phyloP scores from a whole-genome alignment of 2,329 filamentous ascomycete species.

The Monilinia fructigena region DNA sequence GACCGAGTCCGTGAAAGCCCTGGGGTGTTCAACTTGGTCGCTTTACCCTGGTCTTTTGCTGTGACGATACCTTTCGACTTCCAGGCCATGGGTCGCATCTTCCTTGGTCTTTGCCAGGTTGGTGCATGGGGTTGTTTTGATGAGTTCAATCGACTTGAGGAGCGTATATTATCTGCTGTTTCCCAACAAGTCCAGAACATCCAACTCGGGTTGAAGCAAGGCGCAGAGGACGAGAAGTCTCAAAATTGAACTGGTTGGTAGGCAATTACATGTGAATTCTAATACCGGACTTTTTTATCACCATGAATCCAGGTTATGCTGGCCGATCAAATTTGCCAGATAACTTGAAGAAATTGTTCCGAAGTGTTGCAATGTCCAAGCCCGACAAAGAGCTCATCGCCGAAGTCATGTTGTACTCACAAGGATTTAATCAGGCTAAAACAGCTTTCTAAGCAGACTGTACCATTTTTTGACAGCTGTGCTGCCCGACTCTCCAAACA shows the following conservation, averaged over 20 bases:
- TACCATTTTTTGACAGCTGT: constrained; percentile 97
- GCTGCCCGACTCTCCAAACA: constrained; percentile 82
- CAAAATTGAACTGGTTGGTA: constrained; percentile 95
- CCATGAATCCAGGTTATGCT: constrained; percentile 99
- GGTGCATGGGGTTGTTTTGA: constrained; percentile 99
- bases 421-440: constrained; percentile 99
- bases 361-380: constrained; percentile 99
- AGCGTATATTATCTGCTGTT: constrained; percentile 94
- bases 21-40: constrained; percentile 91
- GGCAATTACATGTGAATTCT: constrained; percentile 81
- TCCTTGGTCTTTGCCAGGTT: constrained; percentile 97
- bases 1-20: constrained; percentile 96
- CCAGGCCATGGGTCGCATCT: constrained; percentile 99
- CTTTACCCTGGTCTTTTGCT: constrained; percentile 98
- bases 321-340: constrained; percentile 97
- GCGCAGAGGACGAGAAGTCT: constrained; percentile 74
- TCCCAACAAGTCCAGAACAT: constrained; percentile 99
- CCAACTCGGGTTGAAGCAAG: constrained; percentile 88
- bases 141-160: constrained; percentile 98
- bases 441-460: constrained; percentile 86
- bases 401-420: constrained; percentile 99
- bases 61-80: constrained; percentile 99
- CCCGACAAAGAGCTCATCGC: constrained; percentile 99
- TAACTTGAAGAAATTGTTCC: constrained; percentile 99
- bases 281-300: constrained; percentile 99